Evolutionary conservation across 306 rosid genomes (phyloP).

Genomic region (Trifolium fragiferum): DNA sequence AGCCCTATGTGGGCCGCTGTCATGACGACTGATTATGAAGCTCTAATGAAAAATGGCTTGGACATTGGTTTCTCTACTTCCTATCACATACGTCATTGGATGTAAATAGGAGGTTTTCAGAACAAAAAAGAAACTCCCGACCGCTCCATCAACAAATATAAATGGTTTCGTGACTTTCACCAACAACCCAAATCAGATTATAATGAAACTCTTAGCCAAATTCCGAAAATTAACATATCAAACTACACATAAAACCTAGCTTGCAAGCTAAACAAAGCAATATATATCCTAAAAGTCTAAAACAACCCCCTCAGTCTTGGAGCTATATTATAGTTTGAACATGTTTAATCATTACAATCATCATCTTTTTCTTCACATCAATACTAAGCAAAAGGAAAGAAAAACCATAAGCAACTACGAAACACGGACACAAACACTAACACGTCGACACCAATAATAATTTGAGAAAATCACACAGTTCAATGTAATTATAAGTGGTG

Average conservation of each 20-base stretch:
- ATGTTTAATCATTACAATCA: conserved; percentile 11
- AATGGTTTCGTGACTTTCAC: neutral
- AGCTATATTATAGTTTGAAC: neutral
- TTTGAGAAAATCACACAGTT: no score
- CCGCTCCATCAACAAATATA: neutral
- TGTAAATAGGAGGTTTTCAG: neutral
- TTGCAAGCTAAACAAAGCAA: neutral
- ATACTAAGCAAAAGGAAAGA: neutral
- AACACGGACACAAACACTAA: no score
- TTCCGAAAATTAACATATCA: no score
- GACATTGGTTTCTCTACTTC: neutral
- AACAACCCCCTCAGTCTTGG: neutral
- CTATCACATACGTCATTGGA: neutral
- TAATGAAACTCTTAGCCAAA: no score
- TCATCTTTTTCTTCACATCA: neutral
- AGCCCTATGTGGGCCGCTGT: neutral
- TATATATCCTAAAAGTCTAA: neutral
- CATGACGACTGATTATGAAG: neutral
- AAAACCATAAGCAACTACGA: neutral
- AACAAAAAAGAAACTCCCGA: neutral
- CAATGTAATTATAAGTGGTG: no score
- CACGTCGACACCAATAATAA: no score
- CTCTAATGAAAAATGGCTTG: neutral
- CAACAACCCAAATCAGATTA: neutral
- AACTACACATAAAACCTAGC: neutral